Percentiles rank a stretch among this genome's conserved stretches.
Conservation (phyloP, 2,329 filamentous ascomycete genomes). For the Calonectria multiphialidica region DNA sequence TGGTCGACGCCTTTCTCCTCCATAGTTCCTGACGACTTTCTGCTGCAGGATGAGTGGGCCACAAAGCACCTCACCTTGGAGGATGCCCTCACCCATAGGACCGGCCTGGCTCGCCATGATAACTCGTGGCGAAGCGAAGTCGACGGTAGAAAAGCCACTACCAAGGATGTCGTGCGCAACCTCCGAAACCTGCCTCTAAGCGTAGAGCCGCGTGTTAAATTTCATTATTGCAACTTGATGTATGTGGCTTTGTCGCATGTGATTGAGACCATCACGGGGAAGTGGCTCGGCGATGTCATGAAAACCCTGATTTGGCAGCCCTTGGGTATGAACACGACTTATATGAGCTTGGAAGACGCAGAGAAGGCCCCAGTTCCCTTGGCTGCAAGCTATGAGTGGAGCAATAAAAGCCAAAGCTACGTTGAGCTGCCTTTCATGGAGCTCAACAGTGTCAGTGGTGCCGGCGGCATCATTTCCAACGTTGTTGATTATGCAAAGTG, state of each 20-base stretch:
- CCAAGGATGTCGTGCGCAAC: background rate
- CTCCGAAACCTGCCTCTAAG: background rate
- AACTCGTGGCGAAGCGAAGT: constrained; percentile 31
- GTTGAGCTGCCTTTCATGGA: background rate
- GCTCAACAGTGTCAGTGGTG: constrained; percentile 46
- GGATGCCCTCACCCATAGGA: constrained; percentile 65
- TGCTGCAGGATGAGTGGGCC: constrained; percentile 58
- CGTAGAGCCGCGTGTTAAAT: background rate
- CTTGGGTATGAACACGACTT: background rate
- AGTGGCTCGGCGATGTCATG: background rate
- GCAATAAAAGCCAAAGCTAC: background rate
- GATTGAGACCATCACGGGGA: background rate
- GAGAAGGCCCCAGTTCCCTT: background rate
- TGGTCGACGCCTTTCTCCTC: constrained; percentile 61
- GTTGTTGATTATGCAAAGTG: constrained; percentile 65
- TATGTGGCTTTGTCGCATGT: background rate
- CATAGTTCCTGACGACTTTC: constrained; percentile 64
- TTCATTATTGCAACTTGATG: background rate
- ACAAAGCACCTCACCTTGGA: constrained; percentile 65
- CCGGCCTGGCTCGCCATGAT: constrained; percentile 61
- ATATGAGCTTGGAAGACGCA: background rate
- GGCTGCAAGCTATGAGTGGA: background rate
- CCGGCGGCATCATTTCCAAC: constrained; percentile 58
- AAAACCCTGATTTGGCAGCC: background rate
- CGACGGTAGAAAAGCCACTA: constrained; percentile 41